A percentile compares a stretch with the other conserved stretches of the same genome.
Conservation (phyloP, 2,329 filamentous ascomycete species). For the Claviceps spartinae region DNA sequence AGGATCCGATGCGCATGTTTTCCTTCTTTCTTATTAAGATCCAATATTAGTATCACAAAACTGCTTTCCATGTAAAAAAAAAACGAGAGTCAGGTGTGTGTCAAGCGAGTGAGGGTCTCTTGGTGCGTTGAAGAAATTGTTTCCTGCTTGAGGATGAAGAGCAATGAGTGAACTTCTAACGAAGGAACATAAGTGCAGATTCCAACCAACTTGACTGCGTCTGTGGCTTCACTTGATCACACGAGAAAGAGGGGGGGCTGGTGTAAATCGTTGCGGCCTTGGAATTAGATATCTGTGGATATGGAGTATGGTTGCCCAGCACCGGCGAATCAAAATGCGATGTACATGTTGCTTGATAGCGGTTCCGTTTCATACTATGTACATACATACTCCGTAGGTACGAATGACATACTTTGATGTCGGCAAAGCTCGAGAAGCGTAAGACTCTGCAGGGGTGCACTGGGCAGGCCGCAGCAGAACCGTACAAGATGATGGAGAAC, state of each 20-base stretch:
- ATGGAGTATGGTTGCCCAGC: not conserved
- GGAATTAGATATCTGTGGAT: not conserved
- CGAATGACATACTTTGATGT: not conserved
- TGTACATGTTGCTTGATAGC: not conserved
- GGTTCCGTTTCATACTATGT: not conserved
- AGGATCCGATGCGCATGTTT: slow-evolving; percentile 1
- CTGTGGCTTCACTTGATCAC: not conserved
- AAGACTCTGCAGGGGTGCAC: not conserved
- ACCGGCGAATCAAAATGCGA: not conserved
- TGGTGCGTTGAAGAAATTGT: not conserved
- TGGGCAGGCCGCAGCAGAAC: not conserved
- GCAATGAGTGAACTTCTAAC: not conserved
- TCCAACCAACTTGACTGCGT: not conserved
- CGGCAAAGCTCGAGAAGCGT: not conserved
- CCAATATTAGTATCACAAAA: not conserved
- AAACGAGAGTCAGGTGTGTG: not conserved
- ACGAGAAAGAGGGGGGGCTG: not conserved
- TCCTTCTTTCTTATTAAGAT: not conserved
- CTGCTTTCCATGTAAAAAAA: not conserved
- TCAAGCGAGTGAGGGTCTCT: not conserved
- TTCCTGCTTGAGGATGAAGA: not conserved
- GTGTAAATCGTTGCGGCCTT: not conserved
- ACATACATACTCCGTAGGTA: not conserved
- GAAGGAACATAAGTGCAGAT: not conserved
- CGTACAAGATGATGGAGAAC: not conserved